phyloP scores from a whole-genome alignment of 2,329 filamentous ascomycete species.

The Fusarium buharicum region DNA sequence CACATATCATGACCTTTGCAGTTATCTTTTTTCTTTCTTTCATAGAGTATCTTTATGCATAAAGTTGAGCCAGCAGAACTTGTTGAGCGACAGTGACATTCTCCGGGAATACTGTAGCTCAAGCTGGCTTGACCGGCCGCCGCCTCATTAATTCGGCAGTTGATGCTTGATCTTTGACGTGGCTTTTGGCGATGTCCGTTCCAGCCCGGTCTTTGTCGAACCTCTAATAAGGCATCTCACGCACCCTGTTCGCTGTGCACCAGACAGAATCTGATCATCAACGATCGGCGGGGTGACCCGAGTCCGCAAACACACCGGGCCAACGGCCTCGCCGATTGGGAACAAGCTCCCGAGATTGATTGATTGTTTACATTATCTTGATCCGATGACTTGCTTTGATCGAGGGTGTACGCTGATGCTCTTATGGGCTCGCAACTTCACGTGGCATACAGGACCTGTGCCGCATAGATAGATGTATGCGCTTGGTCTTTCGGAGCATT shows the following conservation, averaged over 20 bases:
- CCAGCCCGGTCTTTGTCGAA: slow-evolving; percentile 5
- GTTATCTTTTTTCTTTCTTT: no score
- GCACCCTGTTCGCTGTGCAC: slow-evolving; percentile 15
- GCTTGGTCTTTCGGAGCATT: neutral
- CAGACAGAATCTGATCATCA: slow-evolving; percentile 22
- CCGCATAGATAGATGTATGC: no score
- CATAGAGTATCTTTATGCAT: no score
- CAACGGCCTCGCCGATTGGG: slow-evolving; percentile 42
- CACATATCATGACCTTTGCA: slow-evolving; percentile 52
- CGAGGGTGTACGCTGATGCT: slow-evolving; percentile 11
- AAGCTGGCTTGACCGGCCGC: slow-evolving; percentile 1
- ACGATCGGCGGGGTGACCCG: slow-evolving; percentile 37
- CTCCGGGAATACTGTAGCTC: neutral
- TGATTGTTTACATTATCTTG: slow-evolving; percentile 2
- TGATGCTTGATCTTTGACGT: slow-evolving; percentile 22
- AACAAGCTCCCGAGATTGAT: slow-evolving; percentile 14
- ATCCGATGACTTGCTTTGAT: slow-evolving; percentile 21
- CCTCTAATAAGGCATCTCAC: neutral
- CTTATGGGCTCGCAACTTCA: no score
- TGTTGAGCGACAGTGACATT: slow-evolving; percentile 1
- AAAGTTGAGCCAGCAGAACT: neutral
- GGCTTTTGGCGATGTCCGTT: slow-evolving; percentile 21
- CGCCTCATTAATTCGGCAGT: slow-evolving; percentile 26
- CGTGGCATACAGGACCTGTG: no score
- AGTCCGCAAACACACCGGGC: slow-evolving; percentile 21